Percentiles rank a stretch among this genome's conserved stretches.
Evolutionary conservation across 768 basidiomycete species (phyloP).

Genomic region (Lactarius hatsudake): DNA sequence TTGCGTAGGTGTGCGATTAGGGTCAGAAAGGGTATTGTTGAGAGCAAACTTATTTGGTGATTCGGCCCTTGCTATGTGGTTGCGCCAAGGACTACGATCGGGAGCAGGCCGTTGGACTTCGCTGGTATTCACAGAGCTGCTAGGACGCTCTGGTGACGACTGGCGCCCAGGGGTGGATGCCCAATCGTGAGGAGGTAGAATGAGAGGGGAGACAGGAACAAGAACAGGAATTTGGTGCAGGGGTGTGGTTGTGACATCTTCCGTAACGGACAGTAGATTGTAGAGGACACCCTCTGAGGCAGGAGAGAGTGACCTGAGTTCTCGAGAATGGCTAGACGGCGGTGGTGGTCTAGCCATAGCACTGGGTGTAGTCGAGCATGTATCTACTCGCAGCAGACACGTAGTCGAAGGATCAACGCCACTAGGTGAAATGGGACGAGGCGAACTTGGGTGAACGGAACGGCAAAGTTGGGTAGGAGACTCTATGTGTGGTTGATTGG

Average conservation of each 20-base stretch:
- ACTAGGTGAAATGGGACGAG: background rate
- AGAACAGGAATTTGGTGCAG: constrained; percentile 10
- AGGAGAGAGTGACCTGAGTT: constrained; percentile 60
- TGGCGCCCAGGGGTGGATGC: constrained; percentile 20
- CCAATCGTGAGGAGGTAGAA: background rate
- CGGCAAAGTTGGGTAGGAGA: background rate
- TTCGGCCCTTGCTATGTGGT: constrained; percentile 8
- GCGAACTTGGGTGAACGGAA: constrained; percentile 1
- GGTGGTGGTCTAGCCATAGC: background rate
- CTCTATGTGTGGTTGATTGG: background rate
- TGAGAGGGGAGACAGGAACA: constrained; percentile 2
- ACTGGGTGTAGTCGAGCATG: background rate
- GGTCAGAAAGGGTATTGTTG: constrained; percentile 15
- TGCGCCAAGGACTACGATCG: constrained; percentile 26
- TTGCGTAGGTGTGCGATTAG: constrained; percentile 24
- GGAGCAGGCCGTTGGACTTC: constrained; percentile 24
- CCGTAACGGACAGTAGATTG: constrained; percentile 13
- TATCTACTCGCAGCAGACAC: background rate
- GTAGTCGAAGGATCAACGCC: background rate
- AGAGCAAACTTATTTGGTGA: constrained; percentile 23
- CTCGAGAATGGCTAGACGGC: constrained; percentile 32
- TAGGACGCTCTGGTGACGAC: constrained; percentile 8
- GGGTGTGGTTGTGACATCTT: background rate
- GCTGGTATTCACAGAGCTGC: constrained; percentile 1
- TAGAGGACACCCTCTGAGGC: constrained; percentile 45